Base-by-base conservation (phyloP, 2,329 filamentous ascomycete species). In the Geosmithia putterillii region DNA sequence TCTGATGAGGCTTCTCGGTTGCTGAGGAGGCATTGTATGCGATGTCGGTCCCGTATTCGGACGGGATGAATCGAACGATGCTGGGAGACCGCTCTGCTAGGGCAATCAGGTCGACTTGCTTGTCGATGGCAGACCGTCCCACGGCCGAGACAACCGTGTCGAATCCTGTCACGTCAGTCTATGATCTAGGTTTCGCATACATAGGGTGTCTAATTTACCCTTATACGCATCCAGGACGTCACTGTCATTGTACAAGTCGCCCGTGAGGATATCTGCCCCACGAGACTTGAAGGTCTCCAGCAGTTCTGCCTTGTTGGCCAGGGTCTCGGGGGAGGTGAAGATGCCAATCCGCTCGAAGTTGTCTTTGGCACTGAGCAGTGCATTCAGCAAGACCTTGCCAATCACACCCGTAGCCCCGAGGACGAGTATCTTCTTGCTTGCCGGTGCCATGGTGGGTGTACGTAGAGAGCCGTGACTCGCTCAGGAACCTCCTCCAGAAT, bases 131-230 rank as follows among this genome's bases (percentile, higher is more conserved):
- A n/a, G 67, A 69, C 42, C 81, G 69, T 3, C 82, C 82, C 1
- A 86, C 66, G 2, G 75, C 74, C 18, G 74, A 81, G 41, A 86
- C 62, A 37, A 85, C 66, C 0, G 80, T 84, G 55, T 85, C 78
- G 50, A 80, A 71, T n/a, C 67, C 65, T 38, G 15, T 32, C 5
- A n/a, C n/a, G n/a, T n/a, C n/a, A n/a, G n/a, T n/a, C n/a, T n/a
- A n/a, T 14, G 5, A 7, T 32, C 6, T 7, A 32, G 28, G 3
- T 12, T 14, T 9, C 28, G 10, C 28, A 32, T n/a, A n/a, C n/a
- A 38, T 38, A n/a, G 14, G 10, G n/a, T n/a, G 4, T 41, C 7
- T 5, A 9, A 20, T 9, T 14, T 41, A 4, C 68, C 67, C 49
- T 68, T 52, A 49, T 76, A 83, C 2, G 79, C 78, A n/a, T 65